Conservation (phyloP, 306 rosid genomes). For the Canavalia gladiata region DNA sequence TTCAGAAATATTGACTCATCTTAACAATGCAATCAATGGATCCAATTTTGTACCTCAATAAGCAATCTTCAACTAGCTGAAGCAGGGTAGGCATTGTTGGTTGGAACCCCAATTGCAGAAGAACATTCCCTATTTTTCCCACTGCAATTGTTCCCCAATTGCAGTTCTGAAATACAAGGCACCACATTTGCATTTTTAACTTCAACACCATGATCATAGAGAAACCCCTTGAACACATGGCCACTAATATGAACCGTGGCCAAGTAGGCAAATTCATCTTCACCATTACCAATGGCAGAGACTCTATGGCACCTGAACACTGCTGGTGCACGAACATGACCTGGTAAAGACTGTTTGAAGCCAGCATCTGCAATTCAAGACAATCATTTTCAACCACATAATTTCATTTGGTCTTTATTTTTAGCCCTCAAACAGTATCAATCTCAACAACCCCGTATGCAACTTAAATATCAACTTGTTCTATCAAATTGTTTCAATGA, state of each 20-base stretch:
- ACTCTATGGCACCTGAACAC: constrained; percentile 82
- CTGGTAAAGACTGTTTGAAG: constrained; percentile 66
- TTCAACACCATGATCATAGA: constrained; percentile 82
- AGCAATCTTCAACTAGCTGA: constrained; percentile 53
- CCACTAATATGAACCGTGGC: constrained; percentile 86
- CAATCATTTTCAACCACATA: background rate
- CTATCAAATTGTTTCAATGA: background rate
- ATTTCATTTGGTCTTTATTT: background rate
- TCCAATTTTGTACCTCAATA: constrained; percentile 41
- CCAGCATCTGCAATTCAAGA: constrained; percentile 60
- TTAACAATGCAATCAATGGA: background rate
- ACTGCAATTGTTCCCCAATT: constrained; percentile 61
- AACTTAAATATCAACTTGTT: background rate
- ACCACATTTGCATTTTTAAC: constrained; percentile 55
- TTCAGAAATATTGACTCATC: background rate
- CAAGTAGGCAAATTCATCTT: constrained; percentile 72
- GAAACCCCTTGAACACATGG: constrained; percentile 83
- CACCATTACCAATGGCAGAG: constrained; percentile 73
- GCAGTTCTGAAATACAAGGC: constrained; percentile 66
- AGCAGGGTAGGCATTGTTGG: constrained; percentile 55
- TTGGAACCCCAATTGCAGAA: constrained; percentile 56
- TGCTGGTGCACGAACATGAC: constrained; percentile 76
- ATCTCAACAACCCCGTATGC: background rate
- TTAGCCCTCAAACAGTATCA: too few relatives aligned
- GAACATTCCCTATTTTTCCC: constrained; percentile 65